Base-by-base conservation (phyloP, 1,284 basidiomycete genomes). In the Anthracocystis setariae region DNA sequence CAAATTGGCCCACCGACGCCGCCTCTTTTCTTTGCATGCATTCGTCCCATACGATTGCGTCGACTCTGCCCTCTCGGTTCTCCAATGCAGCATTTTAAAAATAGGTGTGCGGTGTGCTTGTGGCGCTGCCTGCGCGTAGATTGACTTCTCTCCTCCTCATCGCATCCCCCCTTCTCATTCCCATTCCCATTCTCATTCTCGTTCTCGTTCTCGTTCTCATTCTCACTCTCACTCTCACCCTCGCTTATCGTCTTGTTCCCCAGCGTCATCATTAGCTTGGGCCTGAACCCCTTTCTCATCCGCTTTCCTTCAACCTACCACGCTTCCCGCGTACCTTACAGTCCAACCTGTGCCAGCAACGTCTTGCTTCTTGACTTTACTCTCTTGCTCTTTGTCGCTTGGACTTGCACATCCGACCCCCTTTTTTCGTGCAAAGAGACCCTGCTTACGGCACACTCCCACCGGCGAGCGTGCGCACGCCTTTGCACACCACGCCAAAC, bases 1-100 rank as follows among this genome's bases (percentile, higher is more conserved):
- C n/a, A 53, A 52, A 24, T 53, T 46, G 25, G 33, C n/a, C 42
- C 51, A 53, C 42, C 51, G 43, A 53, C 51, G 42, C 49, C 38
- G 48, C 38, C 35, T 21, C 35, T 13, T 8, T 24, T 20, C 18
- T 20, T 24, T 8, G 18, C 8, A 5, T 17, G 39, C 47, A 18
- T 21, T 8, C 47, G 5, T 13, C n/a, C 12, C 47, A 39, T 37
- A 39, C 12, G 4, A 38, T 35, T 29, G 24, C n/a, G 24, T 45
- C 43, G 18, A 45, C 25, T 18, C 43, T 18, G 20, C 40, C 3
- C 9, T 23, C 20, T 21, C 40, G 9, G 21, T 20, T 42, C 20
- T 42, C 35, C 40, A 10, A 42, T 18, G 17, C 40, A 23, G 18
- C 40, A 23, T 18, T 12, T 29, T 12, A 12, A 29, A 12, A 12